Percentiles rank a stretch among this genome's conserved stretches.
These are phyloP conservation scores for Colletotrichum cordylinicola DNA, from an alignment of 2,329 filamentous ascomycete genomes.

Conservation along the genomic window DNA sequence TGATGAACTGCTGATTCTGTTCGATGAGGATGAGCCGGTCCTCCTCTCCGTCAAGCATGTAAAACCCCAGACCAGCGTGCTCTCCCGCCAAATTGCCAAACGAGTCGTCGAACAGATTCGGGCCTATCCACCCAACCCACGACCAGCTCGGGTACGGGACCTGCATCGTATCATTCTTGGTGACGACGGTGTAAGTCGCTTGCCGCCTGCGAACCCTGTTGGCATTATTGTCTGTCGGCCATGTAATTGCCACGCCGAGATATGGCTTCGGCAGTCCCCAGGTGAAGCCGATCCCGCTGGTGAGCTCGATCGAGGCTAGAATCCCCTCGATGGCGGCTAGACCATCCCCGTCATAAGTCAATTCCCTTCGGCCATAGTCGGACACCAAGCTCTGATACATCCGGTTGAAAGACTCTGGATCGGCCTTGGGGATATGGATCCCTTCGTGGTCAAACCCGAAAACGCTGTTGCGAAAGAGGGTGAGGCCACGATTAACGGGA, in stretches of 20 bases:
- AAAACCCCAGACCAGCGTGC: neutral
- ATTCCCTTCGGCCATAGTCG: neutral
- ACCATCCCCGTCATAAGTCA: neutral
- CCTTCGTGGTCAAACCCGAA: neutral
- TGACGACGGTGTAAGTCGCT: neutral
- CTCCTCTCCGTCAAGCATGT: neutral
- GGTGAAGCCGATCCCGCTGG: neutral
- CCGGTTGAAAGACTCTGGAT: neutral
- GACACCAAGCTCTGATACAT: neutral
- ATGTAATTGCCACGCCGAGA: neutral
- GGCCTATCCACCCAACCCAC: neutral
- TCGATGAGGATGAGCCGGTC: neutral
- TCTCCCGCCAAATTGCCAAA: neutral
- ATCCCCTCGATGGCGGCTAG: neutral
- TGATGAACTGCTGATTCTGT: neutral
- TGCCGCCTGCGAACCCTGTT: neutral
- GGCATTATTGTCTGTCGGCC: neutral
- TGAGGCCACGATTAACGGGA: accelerated
- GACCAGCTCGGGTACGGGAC: neutral
- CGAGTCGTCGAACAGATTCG: neutral
- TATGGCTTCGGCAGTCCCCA: neutral
- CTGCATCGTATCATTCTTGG: neutral
- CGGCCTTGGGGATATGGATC: neutral
- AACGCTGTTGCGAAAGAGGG: neutral
- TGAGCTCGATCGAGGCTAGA: neutral